Evolutionary conservation across 2,329 filamentous ascomycete genomes (phyloP).

Genomic region (Ophiostoma sp.): DNA sequence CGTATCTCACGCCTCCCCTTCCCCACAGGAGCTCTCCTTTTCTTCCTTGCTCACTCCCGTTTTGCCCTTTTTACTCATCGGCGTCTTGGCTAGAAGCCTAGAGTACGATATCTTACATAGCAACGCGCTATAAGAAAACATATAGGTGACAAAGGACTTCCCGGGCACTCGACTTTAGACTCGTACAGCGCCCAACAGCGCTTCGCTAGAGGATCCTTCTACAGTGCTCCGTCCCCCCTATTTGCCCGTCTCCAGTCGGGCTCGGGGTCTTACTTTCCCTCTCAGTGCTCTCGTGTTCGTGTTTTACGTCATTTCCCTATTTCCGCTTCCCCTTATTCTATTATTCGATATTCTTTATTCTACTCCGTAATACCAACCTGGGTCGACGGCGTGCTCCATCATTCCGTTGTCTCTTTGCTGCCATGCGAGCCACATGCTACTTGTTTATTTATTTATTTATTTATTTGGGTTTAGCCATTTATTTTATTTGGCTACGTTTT

Average conservation of each 20-base stretch:
- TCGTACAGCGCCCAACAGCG: neutral
- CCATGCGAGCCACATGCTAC: neutral
- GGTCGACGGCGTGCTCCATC: slow-evolving; percentile 7
- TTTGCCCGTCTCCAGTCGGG: slow-evolving; percentile 11
- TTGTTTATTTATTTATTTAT: slow-evolving; percentile 4
- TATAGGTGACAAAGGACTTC: neutral
- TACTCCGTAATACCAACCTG: neutral
- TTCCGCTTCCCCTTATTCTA: neutral
- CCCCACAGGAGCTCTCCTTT: neutral
- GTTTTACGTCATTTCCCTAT: slow-evolving; percentile 18
- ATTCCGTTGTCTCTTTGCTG: neutral
- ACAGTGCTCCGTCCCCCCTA: slow-evolving; percentile 3
- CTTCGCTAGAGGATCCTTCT: slow-evolving; percentile 9
- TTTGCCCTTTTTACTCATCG: neutral
- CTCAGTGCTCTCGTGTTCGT: slow-evolving; percentile 14
- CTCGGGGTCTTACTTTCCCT: slow-evolving; percentile 17
- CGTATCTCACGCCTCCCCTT: neutral
- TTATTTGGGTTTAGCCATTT: neutral
- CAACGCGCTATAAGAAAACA: neutral
- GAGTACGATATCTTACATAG: neutral
- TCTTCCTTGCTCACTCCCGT: neutral
- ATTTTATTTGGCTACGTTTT: neutral
- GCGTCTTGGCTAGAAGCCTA: neutral
- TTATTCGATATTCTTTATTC: neutral
- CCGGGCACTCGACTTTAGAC: neutral